phyloP scores from a whole-genome alignment of 495 filamentous ascomycete genomes.

The Xylaria grammica region DNA sequence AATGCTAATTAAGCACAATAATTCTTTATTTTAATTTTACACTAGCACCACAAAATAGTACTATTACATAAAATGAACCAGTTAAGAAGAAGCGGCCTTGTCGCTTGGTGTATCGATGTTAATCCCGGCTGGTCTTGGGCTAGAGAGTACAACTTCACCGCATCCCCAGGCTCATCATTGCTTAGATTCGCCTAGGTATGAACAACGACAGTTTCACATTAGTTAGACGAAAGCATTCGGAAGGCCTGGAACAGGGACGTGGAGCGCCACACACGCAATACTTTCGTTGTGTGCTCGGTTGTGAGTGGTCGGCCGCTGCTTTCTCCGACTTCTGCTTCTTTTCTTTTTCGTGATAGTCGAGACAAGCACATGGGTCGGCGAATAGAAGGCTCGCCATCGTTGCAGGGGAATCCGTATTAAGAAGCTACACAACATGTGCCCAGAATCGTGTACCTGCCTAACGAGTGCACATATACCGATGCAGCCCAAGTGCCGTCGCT shows the following conservation, averaged over 20 bases:
- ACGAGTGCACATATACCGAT: slow-evolving; percentile 23
- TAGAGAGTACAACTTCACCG: background rate
- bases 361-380: background rate
- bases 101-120: background rate
- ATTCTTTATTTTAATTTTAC: too few relatives aligned
- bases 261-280: slow-evolving; percentile 20
- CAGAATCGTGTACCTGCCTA: slow-evolving; percentile 21
- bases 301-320: background rate
- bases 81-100: background rate
- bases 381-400: slow-evolving; percentile 5
- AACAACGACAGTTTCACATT: slow-evolving; percentile 14
- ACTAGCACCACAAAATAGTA: too few relatives aligned
- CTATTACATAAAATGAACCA: too few relatives aligned
- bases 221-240: background rate
- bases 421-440: slow-evolving; percentile 24
- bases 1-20: too few relatives aligned
- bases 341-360: background rate
- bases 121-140: background rate
- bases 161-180: background rate
- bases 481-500: slow-evolving; percentile 23
- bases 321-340: background rate
- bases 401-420: slow-evolving; percentile 2
- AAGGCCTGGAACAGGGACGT: slow-evolving; percentile 8
- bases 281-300: background rate
- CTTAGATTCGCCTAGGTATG: slow-evolving; percentile 6